phyloP scores from a whole-genome alignment of 1,139 yeast species.

The Suhomyces bolitotheri region DNA sequence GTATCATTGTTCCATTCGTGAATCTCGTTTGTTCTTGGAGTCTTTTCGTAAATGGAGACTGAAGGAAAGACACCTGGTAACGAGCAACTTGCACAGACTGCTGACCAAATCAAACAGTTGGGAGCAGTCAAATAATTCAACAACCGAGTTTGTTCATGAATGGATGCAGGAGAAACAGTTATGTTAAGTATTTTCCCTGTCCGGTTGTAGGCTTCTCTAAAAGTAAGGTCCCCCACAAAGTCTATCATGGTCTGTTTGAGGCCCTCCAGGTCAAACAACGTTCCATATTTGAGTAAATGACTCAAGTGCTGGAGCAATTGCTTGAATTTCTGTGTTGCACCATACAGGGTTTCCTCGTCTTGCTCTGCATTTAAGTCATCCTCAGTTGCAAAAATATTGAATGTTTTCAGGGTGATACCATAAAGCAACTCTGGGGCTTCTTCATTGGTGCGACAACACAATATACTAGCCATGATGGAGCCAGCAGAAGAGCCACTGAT shows the following conservation, averaged over 20 bases:
- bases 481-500: conserved; percentile 98
- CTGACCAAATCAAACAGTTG: conserved; percentile 65
- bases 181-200: conserved; percentile 59
- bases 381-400: conserved; percentile 58
- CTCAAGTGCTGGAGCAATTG: conserved; percentile 34
- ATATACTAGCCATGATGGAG: conserved; percentile 85
- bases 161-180: conserved; percentile 57
- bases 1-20: conserved; percentile 82
- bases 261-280: conserved; percentile 80
- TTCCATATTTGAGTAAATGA: conserved; percentile 75
- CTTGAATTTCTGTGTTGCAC: conserved; percentile 35
- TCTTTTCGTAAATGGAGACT: conserved; percentile 80
- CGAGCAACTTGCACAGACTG: conserved; percentile 96
- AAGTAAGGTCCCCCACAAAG: conserved; percentile 86
- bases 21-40: conserved; percentile 64
- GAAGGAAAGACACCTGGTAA: conserved; percentile 90
- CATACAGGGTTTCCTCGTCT: conserved; percentile 7
- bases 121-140: conserved; percentile 52
- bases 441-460: conserved; percentile 77
- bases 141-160: conserved; percentile 59
- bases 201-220: conserved; percentile 59
- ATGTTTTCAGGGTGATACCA: conserved; percentile 55
- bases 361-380: conserved; percentile 6
- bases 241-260: conserved; percentile 71
- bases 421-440: conserved; percentile 63